These are phyloP conservation scores for Hansenula sp. DNA, from an alignment of 1,139 yeast species.

Conservation along the genomic window DNA sequence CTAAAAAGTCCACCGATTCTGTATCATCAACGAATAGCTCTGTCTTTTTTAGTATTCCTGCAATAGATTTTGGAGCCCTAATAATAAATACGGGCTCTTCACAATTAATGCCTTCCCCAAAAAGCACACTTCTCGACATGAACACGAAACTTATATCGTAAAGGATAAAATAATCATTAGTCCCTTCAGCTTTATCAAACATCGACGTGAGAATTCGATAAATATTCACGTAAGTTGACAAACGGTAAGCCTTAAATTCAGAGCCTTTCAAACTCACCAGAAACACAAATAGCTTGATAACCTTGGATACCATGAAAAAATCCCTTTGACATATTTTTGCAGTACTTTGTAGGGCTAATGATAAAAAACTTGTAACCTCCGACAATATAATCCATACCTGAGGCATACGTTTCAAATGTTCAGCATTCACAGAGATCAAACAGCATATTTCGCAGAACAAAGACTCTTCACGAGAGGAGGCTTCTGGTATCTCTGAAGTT, in stretches of 20 bases:
- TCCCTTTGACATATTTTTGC: slow-evolving; percentile 13
- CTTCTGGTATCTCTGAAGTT: too few relatives aligned
- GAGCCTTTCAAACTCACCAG: slow-evolving; percentile 12
- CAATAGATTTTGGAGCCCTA: not conserved
- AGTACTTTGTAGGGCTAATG: slow-evolving; percentile 5
- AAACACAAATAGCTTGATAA: slow-evolving; percentile 11
- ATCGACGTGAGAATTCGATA: slow-evolving; percentile 8
- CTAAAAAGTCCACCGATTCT: not conserved
- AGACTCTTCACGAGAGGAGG: too few relatives aligned
- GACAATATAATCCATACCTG: slow-evolving; percentile 15
- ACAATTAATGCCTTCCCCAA: not conserved
- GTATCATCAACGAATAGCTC: not conserved
- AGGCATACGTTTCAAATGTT: slow-evolving; percentile 6
- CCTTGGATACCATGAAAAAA: slow-evolving; percentile 13
- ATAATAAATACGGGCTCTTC: not conserved
- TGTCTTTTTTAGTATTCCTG: not conserved
- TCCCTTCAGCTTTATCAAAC: slow-evolving; percentile 12
- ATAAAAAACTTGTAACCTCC: slow-evolving; percentile 8
- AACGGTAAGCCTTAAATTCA: not conserved
- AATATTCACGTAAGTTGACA: slow-evolving; percentile 8
- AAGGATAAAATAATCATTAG: slow-evolving; percentile 11
- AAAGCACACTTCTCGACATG: not conserved
- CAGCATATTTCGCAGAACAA: slow-evolving; percentile 16
- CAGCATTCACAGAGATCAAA: slow-evolving; percentile 15
- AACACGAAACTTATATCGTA: not conserved